Percentiles rank a stretch among this genome's conserved stretches.
phyloP scores from a whole-genome alignment of 495 filamentous ascomycete species.

The Apiosordaria backusii region DNA sequence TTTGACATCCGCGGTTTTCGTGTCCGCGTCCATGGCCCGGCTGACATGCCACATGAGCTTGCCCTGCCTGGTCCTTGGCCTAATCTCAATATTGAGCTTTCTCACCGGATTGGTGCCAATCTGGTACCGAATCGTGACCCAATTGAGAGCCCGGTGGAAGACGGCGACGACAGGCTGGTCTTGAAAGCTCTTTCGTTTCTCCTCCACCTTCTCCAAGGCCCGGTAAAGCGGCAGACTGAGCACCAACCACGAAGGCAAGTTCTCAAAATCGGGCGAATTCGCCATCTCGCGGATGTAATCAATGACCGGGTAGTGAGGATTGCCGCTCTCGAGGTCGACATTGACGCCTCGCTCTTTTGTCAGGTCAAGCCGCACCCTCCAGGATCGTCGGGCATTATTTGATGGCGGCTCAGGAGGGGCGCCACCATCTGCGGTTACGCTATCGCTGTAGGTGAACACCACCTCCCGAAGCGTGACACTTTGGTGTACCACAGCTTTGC shows the following conservation, averaged over 20 bases:
- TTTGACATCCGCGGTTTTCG: background rate
- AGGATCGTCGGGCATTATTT: constrained; percentile 16
- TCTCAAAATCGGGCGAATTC: constrained; percentile 45
- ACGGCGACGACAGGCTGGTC: constrained; percentile 40
- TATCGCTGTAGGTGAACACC: constrained; percentile 56
- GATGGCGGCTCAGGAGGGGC: background rate
- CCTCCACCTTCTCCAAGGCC: constrained; percentile 57
- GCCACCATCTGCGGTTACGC: constrained; percentile 4
- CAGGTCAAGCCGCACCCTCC: constrained; percentile 41
- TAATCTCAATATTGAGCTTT: constrained; percentile 39
- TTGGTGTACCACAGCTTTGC: constrained; percentile 48
- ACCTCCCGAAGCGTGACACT: constrained; percentile 59
- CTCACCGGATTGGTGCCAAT: constrained; percentile 19
- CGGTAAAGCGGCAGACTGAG: constrained; percentile 65
- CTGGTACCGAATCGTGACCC: constrained; percentile 47
- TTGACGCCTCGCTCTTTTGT: constrained; percentile 29
- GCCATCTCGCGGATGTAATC: constrained; percentile 60
- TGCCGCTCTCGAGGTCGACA: constrained; percentile 58
- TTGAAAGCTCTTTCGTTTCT: constrained; percentile 37
- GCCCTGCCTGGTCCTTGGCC: constrained; percentile 31
- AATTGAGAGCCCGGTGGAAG: constrained; percentile 44
- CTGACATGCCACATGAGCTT: constrained; percentile 42
- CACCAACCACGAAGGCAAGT: constrained; percentile 40
- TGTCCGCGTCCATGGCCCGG: constrained; percentile 24
- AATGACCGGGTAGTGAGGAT: constrained; percentile 72